Base-by-base conservation (phyloP, 495 filamentous ascomycete genomes). In the Echria macrotheca region DNA sequence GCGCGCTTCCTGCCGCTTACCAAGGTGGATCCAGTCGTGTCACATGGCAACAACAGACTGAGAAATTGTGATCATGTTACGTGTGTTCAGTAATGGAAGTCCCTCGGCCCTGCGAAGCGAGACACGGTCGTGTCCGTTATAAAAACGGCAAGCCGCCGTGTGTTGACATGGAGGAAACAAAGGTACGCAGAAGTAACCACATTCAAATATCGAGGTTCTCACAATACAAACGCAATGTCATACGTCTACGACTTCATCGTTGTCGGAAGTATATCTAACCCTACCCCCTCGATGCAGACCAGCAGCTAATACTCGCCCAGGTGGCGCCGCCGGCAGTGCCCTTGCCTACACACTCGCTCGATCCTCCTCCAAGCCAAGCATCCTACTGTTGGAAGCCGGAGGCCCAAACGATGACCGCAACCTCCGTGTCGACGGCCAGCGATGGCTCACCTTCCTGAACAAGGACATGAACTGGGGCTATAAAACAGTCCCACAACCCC, bases 371-470 rank as follows among this genome's bases (percentile, higher is more conserved):
- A 63, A 64, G 19, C 78, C 80, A 0, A 52, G 39, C 3, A 73
- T 84, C 2, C 67, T 84, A 2, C 67, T 85, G 11, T 51, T 85
- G 4, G 82, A 84, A 55, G 80, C 79, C 0, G 81, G 80, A 3
- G 63, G 67, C 4, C 44, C 54, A 17, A 79, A 80, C 49, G 65
- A 70, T 21, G 76, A 81, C 44, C 47, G 52, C 1, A 52, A 60
- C 15, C 63, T 72, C 10, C 72, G 70, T 8, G 69, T 79, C 18
- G 69, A 72, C 50, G 76, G 73, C 12, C 71, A 82, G 55, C 66
- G 80, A 24, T 82, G 65, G 58, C 51, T 64, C 11, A 78, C 77
- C 0, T 76, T 78, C 47, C 62, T 56, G 52, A 68, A 74, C 39
- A 53, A 58, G 31, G 53, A 51, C 5, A 51, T 83, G 52, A 82